Percentiles rank a stretch among this genome's conserved stretches.
Evolutionary conservation across 2,329 filamentous ascomycete genomes (phyloP).

Genomic region (Exophiala dermatitidis): DNA sequence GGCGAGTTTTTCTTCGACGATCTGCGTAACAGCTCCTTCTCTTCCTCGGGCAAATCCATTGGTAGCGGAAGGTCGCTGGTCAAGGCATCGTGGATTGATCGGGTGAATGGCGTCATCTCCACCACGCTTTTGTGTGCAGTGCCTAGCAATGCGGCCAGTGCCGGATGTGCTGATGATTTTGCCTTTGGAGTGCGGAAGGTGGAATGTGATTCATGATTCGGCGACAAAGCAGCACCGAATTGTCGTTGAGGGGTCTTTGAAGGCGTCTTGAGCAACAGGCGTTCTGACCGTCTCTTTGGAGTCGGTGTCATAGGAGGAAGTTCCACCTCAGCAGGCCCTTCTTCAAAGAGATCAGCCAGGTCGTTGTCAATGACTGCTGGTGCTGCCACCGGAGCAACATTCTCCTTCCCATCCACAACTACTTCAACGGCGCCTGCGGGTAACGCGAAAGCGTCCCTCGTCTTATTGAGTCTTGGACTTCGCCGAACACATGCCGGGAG

Average conservation of each 20-base stretch:
- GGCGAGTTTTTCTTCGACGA: conserved; percentile 44
- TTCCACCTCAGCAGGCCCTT: conserved; percentile 39
- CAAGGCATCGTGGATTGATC: conserved; percentile 24
- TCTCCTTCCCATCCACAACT: conserved; percentile 51
- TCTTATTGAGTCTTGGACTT: conserved; percentile 28
- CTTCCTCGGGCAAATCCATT: conserved; percentile 6
- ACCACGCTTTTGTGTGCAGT: conserved; percentile 16
- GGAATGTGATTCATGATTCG: conserved; percentile 26
- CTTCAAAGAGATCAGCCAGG: conserved; percentile 60
- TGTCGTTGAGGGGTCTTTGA: conserved; percentile 25
- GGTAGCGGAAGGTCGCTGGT: conserved; percentile 13
- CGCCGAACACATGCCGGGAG: conserved; percentile 25
- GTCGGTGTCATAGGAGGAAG: conserved; percentile 33
- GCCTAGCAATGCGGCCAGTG: conserved; percentile 20
- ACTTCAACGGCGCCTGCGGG: conserved; percentile 33
- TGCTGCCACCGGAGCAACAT: conserved; percentile 38
- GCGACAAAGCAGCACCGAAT: conserved; percentile 28
- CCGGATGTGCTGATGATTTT: conserved; percentile 13
- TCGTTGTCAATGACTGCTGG: conserved; percentile 39
- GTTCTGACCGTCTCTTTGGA: conserved; percentile 27
- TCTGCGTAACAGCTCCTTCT: conserved; percentile 1
- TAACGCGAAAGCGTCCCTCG: conserved; percentile 22
- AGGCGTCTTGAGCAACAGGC: conserved; percentile 26
- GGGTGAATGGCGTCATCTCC: conserved; percentile 27
- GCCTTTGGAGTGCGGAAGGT: conserved; percentile 24